Conservation (phyloP, 805 yeast species). For the Schizosaccharomyces osmophilus region DNA sequence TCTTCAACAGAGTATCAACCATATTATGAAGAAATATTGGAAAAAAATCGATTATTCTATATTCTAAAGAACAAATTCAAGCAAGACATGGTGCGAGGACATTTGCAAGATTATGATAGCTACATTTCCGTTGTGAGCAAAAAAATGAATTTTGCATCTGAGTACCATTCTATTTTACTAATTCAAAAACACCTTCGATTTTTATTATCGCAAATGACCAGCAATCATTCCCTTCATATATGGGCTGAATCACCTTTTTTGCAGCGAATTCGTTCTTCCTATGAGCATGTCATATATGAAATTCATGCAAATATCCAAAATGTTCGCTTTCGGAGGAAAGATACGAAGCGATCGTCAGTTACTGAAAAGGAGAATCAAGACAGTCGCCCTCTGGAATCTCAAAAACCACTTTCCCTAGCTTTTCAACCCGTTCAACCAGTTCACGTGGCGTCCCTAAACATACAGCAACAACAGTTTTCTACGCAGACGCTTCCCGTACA, state of each 20-base stretch:
- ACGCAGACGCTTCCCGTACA: background rate
- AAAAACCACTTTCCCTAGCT: background rate
- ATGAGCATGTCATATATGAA: background rate
- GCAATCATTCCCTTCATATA: background rate
- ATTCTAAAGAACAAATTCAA: background rate
- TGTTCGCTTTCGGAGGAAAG: background rate
- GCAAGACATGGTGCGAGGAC: background rate
- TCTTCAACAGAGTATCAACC: background rate
- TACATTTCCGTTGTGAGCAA: background rate
- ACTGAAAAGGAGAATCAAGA: background rate
- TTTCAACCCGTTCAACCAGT: background rate
- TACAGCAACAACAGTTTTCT: background rate
- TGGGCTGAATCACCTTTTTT: background rate
- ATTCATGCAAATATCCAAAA: background rate
- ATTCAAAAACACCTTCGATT: background rate
- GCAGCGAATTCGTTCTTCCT: background rate
- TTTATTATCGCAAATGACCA: background rate
- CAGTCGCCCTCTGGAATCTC: background rate
- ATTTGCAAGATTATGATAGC: background rate
- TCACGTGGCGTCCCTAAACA: background rate
- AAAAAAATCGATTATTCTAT: background rate
- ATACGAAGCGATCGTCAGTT: background rate
- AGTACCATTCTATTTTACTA: background rate
- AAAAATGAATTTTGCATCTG: background rate
- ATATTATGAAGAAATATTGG: background rate